Base-by-base conservation (phyloP, 495 filamentous ascomycete genomes). In the Penicillium nucicola region DNA sequence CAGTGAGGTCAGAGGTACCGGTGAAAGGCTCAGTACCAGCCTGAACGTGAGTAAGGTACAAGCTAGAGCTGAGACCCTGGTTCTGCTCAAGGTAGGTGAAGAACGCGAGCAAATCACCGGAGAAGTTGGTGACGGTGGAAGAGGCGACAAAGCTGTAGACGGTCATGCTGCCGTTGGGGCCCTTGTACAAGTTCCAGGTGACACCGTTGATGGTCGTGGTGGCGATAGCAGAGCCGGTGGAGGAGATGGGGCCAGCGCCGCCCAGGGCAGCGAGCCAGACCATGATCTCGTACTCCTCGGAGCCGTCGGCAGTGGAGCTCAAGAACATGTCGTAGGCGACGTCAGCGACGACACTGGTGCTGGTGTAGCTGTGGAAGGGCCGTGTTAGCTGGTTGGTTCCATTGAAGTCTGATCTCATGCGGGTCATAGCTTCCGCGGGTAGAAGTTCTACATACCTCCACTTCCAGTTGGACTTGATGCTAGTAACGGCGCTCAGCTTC, bases 301-400 rank as follows among this genome's bases (percentile, higher is more conserved):
- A 58, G 18, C 73, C 74, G 43, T 59, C 59, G 9, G 77, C 56
- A 15, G 70, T 72, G 18, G 76, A 69, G 14, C 71, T 70, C 34
- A 77, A 74, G 69, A 85, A 88, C 50, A 86, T 66, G 58, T 87
- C 84, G 61, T 87, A 87, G 18, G 83, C 68, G 17, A 87, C 84
- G 56, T 87, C 72, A 18, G 81, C 80, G n/a, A 83, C 75, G 34
- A 84, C 65, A 44, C 58, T 55, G 37, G 60, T 74, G 31, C 77
- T 81, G 1, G 76, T 73, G 67, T 85, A 84, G 52, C 80, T 83
- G 39, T 54, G n/a, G 5, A 39, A 20, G 12, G 9, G 15, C 12
- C 23, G 31, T 14, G 31, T 45, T 35, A 45, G 43, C 13, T 12
- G 18, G 3, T 2, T 8, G 22, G 28, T 45, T 45, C 18, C 5